phyloP scores from a whole-genome alignment of 2,329 filamentous ascomycete species.

The Amauroascus niger region DNA sequence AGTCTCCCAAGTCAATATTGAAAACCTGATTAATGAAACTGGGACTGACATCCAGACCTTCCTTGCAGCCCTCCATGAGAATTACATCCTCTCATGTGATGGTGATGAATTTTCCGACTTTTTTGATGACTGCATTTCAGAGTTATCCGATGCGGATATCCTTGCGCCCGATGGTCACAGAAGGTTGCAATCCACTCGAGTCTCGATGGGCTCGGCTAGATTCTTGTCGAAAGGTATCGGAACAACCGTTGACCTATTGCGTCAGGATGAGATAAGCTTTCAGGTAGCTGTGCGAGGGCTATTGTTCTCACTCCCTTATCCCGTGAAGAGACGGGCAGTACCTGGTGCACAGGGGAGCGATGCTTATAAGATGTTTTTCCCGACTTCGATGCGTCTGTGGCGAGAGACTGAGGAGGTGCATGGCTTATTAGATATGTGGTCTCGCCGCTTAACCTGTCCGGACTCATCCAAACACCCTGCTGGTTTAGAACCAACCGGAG shows the following conservation, averaged over 20 bases:
- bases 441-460: constrained; percentile 30
- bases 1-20: constrained; percentile 56
- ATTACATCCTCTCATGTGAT: constrained; percentile 75
- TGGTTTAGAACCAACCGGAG: constrained; percentile 12
- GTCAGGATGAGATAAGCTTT: constrained; percentile 90
- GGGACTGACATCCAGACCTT: constrained; percentile 89
- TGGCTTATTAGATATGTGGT: constrained; percentile 47
- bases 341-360: constrained; percentile 42
- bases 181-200: constrained; percentile 26
- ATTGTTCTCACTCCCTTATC: constrained; percentile 72
- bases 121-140: constrained; percentile 74
- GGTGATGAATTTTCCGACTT: constrained; percentile 61
- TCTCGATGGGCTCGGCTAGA: constrained; percentile 41
- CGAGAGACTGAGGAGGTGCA: constrained; percentile 72
- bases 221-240: constrained; percentile 43
- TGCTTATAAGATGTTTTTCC: constrained; percentile 85
- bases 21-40: constrained; percentile 80
- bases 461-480: not conserved
- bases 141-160: constrained; percentile 78
- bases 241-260: constrained; percentile 60
- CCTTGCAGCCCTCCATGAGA: constrained; percentile 82
- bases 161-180: constrained; percentile 58
- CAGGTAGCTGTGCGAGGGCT: constrained; percentile 81
- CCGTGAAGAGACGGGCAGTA: constrained; percentile 57
- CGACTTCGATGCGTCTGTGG: constrained; percentile 75